These are phyloP conservation scores for Fusarium sp. DNA, from an alignment of 2,329 filamentous ascomycete genomes.

Conservation along the genomic window DNA sequence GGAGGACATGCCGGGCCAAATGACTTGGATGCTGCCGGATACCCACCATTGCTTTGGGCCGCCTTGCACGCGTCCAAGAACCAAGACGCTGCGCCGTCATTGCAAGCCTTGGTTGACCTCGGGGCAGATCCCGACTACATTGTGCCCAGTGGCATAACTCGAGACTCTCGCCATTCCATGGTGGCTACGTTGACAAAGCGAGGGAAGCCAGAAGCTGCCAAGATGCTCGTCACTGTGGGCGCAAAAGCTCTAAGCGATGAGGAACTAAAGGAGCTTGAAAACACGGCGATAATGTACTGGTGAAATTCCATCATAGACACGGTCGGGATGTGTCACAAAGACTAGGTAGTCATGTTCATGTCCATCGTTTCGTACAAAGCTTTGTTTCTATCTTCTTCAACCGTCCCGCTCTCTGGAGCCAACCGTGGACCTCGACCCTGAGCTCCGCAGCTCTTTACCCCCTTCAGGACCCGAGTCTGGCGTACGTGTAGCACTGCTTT, in stretches of 20 bases:
- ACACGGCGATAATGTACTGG: neutral
- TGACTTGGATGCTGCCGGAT: slow-evolving; percentile 23
- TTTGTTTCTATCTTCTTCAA: slow-evolving; percentile 8
- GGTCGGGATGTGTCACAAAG: neutral
- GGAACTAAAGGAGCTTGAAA: neutral
- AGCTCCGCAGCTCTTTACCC: slow-evolving; percentile 43
- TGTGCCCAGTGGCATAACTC: slow-evolving; percentile 20
- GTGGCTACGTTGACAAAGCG: slow-evolving; percentile 5
- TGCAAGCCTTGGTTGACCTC: slow-evolving; percentile 26
- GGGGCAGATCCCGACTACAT: slow-evolving; percentile 23
- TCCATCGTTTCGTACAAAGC: slow-evolving; percentile 6
- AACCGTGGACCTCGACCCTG: slow-evolving; percentile 42
- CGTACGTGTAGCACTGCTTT: slow-evolving; percentile 56
- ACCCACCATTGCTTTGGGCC: slow-evolving; percentile 31
- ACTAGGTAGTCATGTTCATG: slow-evolving; percentile 4
- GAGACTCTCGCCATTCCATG: slow-evolving; percentile 12
- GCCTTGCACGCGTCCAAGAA: slow-evolving; percentile 20
- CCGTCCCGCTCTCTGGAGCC: slow-evolving; percentile 35
- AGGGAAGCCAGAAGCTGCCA: slow-evolving; percentile 13
- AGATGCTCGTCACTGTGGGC: slow-evolving; percentile 10
- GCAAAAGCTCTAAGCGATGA: slow-evolving; percentile 2
- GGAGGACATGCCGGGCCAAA: slow-evolving; percentile 27
- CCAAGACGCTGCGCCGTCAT: neutral
- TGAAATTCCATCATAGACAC: neutral
- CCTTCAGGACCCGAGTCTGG: slow-evolving; percentile 43